These are phyloP conservation scores for Candida pini DNA, from an alignment of 805 yeast genomes.

Conservation along the genomic window DNA sequence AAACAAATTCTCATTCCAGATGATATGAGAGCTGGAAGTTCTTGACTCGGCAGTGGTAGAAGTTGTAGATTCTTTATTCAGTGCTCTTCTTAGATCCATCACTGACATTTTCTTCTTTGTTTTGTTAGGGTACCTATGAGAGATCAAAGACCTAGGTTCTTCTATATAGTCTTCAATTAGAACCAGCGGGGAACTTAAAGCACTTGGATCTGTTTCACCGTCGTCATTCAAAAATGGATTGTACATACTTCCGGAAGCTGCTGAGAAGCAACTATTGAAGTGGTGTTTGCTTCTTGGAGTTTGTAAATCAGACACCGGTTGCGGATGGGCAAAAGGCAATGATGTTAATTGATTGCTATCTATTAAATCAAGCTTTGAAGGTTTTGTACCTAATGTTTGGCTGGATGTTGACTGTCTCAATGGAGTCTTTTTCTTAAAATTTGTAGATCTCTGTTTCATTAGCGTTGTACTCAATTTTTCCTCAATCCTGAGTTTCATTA, in stretches of 20 bases:
- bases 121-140: constrained; percentile 3
- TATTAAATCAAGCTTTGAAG: constrained; percentile 41
- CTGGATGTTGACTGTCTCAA: neutral
- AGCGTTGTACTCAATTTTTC: no score
- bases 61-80: constrained; percentile 17
- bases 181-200: constrained; percentile 24
- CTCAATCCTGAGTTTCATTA: no score
- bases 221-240: constrained; percentile 12
- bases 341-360: constrained; percentile 46
- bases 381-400: constrained; percentile 5
- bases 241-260: constrained; percentile 3
- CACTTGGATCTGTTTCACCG: constrained; percentile 27
- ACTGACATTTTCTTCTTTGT: constrained; percentile 28
- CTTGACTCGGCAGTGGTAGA: no score
- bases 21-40: no score
- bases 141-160: constrained; percentile 8
- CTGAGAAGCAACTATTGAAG: constrained; percentile 5
- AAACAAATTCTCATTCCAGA: no score
- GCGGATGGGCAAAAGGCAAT: constrained; percentile 48
- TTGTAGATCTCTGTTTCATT: no score
- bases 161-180: constrained; percentile 54
- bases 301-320: constrained; percentile 3
- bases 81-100: constrained; percentile 27
- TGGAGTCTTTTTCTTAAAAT: no score
- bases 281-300: neutral